A percentile compares a stretch with the other conserved stretches of the same genome.
These are phyloP conservation scores for Picea engelmannii DNA, from an alignment of 83 land plant species.

Conservation along the genomic window DNA sequence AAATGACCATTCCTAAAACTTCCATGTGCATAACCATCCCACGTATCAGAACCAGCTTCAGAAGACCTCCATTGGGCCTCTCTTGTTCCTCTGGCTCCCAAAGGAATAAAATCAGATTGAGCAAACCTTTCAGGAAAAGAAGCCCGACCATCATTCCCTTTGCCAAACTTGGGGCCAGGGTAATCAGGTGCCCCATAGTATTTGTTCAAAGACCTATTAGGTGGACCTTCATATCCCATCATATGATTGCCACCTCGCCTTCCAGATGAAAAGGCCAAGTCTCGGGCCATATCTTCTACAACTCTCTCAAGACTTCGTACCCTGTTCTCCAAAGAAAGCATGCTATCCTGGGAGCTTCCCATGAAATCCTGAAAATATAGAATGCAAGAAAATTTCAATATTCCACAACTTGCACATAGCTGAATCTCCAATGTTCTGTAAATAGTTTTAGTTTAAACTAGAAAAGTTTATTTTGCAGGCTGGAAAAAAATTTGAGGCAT, in stretches of 20 bases:
- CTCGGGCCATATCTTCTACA: constrained; percentile 87
- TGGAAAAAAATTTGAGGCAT: neutral
- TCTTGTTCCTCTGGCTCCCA: constrained; percentile 44
- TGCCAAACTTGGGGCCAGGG: constrained; percentile 39
- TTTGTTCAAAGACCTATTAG: constrained; percentile 47
- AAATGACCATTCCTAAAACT: constrained; percentile 43
- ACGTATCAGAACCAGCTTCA: constrained; percentile 47
- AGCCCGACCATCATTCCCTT: constrained; percentile 42
- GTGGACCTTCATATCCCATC: constrained; percentile 53
- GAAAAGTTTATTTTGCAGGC: neutral
- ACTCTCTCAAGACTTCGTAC: constrained; percentile 90
- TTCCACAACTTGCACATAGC: neutral
- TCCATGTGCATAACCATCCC: constrained; percentile 60
- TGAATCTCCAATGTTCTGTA: neutral
- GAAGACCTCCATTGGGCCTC: constrained; percentile 57
- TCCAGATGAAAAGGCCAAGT: constrained; percentile 50
- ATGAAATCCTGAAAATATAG: constrained; percentile 78
- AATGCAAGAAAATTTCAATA: neutral
- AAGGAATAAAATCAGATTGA: constrained; percentile 34
- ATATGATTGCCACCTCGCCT: constrained; percentile 43
- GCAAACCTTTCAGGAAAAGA: constrained; percentile 48
- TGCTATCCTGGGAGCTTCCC: constrained; percentile 90
- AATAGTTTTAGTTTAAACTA: neutral
- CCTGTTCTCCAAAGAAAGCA: constrained; percentile 79
- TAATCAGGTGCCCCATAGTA: constrained; percentile 55